Percentiles rank a stretch among this genome's conserved stretches.
Evolutionary conservation across 768 basidiomycete species (phyloP).

Genomic region (Russula lepida): DNA sequence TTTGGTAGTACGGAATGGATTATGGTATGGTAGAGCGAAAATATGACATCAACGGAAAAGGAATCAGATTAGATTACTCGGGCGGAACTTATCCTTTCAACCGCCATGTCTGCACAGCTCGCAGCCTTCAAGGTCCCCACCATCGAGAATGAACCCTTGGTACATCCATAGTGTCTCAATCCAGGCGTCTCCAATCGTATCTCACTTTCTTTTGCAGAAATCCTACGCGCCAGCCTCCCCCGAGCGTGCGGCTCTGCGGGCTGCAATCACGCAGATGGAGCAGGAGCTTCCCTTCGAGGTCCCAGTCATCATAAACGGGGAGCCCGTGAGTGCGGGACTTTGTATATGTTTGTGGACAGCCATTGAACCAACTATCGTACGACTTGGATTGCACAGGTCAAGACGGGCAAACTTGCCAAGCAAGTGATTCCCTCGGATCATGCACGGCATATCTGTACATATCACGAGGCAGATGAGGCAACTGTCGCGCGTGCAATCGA

Average conservation of each 20-base stretch:
- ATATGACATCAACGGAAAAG: background rate
- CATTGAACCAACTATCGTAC: background rate
- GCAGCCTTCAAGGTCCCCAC: constrained; percentile 80
- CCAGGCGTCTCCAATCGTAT: background rate
- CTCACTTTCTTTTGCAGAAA: constrained; percentile 37
- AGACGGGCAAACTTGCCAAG: constrained; percentile 66
- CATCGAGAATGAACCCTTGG: constrained; percentile 93
- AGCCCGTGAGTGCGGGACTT: constrained; percentile 45
- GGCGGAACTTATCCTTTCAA: constrained; percentile 14
- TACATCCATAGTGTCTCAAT: constrained; percentile 28
- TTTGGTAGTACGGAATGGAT: background rate
- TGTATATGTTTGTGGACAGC: background rate
- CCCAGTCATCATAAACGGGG: constrained; percentile 87
- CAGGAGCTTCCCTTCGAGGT: constrained; percentile 83
- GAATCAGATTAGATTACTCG: background rate
- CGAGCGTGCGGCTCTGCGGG: constrained; percentile 67
- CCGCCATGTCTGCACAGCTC: constrained; percentile 47
- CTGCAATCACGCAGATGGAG: constrained; percentile 72
- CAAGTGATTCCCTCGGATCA: constrained; percentile 87
- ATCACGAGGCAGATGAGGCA: constrained; percentile 80
- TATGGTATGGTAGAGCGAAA: background rate
- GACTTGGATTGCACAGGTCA: constrained; percentile 42
- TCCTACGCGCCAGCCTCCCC: constrained; percentile 69
- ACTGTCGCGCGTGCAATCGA: constrained; percentile 75
- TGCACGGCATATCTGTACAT: constrained; percentile 68